These are phyloP conservation scores for Pseudogymnoascus sp. DNA, from an alignment of 2,329 filamentous ascomycete genomes.

Conservation along the genomic window DNA sequence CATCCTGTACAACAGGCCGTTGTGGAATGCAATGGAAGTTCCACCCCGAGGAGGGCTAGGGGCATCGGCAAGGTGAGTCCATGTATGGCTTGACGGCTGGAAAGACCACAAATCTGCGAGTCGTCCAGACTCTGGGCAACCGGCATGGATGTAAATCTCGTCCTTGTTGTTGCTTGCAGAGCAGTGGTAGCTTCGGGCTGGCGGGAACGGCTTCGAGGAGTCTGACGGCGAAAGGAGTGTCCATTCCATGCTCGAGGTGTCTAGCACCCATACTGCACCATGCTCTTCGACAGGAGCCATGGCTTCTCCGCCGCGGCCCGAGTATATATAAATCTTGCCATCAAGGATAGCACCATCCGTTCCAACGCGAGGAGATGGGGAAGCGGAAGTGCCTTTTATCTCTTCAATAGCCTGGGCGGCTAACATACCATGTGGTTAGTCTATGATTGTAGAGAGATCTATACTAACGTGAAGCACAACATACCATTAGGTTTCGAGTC, in stretches of 20 bases:
- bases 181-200: slow-evolving; percentile 49
- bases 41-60: slow-evolving; percentile 46
- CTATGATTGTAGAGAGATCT: neutral
- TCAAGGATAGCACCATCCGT: slow-evolving; percentile 39
- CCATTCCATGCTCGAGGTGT: slow-evolving; percentile 37
- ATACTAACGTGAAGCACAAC: neutral
- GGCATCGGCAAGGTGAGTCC: slow-evolving; percentile 45
- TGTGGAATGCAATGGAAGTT: slow-evolving; percentile 36
- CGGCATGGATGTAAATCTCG: slow-evolving; percentile 51
- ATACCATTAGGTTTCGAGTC: slow-evolving; percentile 18
- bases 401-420: neutral
- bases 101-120: slow-evolving; percentile 56
- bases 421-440: neutral
- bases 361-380: slow-evolving; percentile 49
- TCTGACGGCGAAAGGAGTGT: slow-evolving; percentile 33
- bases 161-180: slow-evolving; percentile 31
- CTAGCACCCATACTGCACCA: slow-evolving; percentile 50
- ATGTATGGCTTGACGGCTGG: slow-evolving; percentile 35
- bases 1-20: slow-evolving; percentile 46
- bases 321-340: slow-evolving; percentile 50
- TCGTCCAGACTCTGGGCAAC: slow-evolving; percentile 49
- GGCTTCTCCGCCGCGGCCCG: slow-evolving; percentile 50
- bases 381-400: neutral
- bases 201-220: slow-evolving; percentile 33
- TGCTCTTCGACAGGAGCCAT: slow-evolving; percentile 54